Evolutionary conservation across 352 stramenopile species (phyloP), one percentile per base, ranked within the genome.

Genomic region (Phytopythium helicoides): DNA sequence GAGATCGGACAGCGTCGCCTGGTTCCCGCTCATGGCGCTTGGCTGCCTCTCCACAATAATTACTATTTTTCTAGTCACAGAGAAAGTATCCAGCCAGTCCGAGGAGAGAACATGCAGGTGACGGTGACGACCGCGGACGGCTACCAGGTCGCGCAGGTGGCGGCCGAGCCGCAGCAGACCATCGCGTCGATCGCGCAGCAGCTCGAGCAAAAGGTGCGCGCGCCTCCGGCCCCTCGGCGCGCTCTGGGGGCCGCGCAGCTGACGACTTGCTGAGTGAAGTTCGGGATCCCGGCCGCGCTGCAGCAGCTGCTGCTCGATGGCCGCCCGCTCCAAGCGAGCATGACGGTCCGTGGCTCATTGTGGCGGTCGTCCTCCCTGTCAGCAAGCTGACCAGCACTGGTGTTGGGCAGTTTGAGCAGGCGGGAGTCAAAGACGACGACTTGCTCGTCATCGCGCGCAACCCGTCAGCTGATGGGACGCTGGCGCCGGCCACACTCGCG

Each of bases 241-340:
- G 28, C 28, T 33, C 28, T 9, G 28, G 28, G 9, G 28, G 28
- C 28, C 28, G 9, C 28, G 9, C 28, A 9, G 28, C 9, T 33
- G 28, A 33, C 28, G 28, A 33, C 9, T 33, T 33, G 28, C 15
- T 38, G 19, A 50, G 6, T 40, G 15, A 39, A 94, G 82, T 88
- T 92, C 62, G 68, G 76, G 9, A 87, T 92, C 44, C 68, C 81
- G 6, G 46, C 59, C 7, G 67, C 52, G 3, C 57, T 53, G 0
- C 81, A 92, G 61, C 63, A 87, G 50, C 64, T 93, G 3, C 61
- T 92, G 16, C 67, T 86, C 14, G 68, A 94, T 37, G 75, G 81
- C 15, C 75, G 68, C 14, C 75, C 78, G 5, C 22, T 92, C 23
- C 65, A 56, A 28, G 52, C 73, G n/a, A 68, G 82, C 9, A 47